Conservation (phyloP, 108 stramenopile genomes). For the Stephanodiscus minutulus region DNA sequence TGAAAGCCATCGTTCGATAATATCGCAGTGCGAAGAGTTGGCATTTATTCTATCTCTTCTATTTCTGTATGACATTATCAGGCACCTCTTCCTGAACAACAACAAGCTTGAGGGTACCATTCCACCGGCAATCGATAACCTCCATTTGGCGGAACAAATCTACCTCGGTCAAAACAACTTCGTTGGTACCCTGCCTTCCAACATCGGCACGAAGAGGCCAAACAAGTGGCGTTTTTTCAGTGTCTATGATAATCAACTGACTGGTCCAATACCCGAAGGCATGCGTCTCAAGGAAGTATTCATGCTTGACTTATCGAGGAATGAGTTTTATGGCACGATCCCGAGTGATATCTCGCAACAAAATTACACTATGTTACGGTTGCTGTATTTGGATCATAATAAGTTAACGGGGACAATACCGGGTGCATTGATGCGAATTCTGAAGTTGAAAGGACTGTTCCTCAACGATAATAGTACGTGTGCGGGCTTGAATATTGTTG, state of each 20-base stretch:
- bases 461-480: constrained; percentile 49
- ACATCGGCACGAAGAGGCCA: constrained; percentile 34
- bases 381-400: constrained; percentile 71
- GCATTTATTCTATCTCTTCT: neutral
- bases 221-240: constrained; percentile 43
- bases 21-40: neutral
- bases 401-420: constrained; percentile 71
- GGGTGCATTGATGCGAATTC: constrained; percentile 45
- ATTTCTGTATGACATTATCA: neutral
- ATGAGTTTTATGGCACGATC: constrained; percentile 40
- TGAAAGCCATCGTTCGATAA: neutral
- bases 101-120: constrained; percentile 48
- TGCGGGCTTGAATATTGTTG: neutral
- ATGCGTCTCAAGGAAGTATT: constrained; percentile 36
- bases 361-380: constrained; percentile 55
- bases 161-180: constrained; percentile 49
- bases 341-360: constrained; percentile 54
- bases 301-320: constrained; percentile 46
- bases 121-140: constrained; percentile 29
- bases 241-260: constrained; percentile 67
- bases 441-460: constrained; percentile 42
- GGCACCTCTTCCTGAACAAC: constrained; percentile 52
- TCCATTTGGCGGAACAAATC: constrained; percentile 42
- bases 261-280: constrained; percentile 61
- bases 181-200: constrained; percentile 35